Evolutionary conservation across 768 basidiomycete species (phyloP), one percentile per base, ranked within the genome.

Genomic region (Favolaschia claudopus): DNA sequence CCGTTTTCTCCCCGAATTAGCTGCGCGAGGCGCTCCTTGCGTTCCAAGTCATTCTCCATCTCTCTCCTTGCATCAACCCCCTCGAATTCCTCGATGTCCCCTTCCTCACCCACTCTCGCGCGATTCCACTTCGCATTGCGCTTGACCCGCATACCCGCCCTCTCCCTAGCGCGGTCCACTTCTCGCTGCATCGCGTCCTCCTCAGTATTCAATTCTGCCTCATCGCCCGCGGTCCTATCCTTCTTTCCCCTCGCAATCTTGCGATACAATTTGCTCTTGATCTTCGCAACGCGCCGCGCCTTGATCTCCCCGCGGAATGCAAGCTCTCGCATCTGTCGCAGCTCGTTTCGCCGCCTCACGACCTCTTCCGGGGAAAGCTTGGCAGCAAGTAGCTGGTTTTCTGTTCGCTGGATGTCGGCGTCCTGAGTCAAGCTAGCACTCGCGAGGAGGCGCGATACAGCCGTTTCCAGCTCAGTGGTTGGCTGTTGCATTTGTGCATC

Each of bases 241-340:
- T 83, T 83, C 68, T 90, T 85, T 70, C 91, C 95, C 71, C 92
- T 84, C 68, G 88, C 88, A 43, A 98, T 80, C 63, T 90, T 89
- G 27, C 95, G 82, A 71, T 95, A 99, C 2, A 93, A 87, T 76
- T 95, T 96, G 72, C 91, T 93, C 79, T 99, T 99, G 76, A 99
- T 99, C 77, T 96, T 98, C 20, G 89, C 86, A 17, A 96, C 81
- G 17, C 96, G 86, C 69, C 91, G 91, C 17, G 95, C 92, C 72
- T 96, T 95, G 32, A 85, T 79, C 66, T 98, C 96, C 0, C 94
- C 94, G 5, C 96, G 88, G 77, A 96, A 97, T 79, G 95, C 89
- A 36, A 98, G 82, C 66, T 97, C 96, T 19, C 96, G 89, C 85
- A 93, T 93, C 69, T 87, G 86, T 32, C 92, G 86, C 12, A 99